Evolutionary conservation across 768 basidiomycete genomes (phyloP).

Genomic region (Tephrocybe sp.): DNA sequence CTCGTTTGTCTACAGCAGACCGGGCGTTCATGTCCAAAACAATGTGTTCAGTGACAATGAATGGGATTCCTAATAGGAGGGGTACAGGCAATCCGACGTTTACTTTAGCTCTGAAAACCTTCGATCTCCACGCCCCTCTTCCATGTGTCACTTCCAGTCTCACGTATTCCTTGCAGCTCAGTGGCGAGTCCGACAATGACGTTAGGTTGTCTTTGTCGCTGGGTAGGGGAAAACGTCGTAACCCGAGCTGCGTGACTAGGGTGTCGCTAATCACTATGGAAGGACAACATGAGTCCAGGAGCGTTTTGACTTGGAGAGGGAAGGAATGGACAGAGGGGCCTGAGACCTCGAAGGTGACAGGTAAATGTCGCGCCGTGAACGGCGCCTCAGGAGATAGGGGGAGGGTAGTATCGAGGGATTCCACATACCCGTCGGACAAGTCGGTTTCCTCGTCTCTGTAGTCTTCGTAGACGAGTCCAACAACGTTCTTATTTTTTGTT

Average conservation of each 20-base stretch:
- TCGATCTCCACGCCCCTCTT: conserved; percentile 19
- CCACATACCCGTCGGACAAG: no score
- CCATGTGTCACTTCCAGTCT: conserved; percentile 12
- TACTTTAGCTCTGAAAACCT: conserved; percentile 18
- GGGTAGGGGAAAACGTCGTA: conserved; percentile 14
- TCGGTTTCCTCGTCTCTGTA: background rate
- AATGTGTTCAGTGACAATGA: conserved; percentile 16
- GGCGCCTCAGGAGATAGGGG: no score
- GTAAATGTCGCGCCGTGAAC: no score
- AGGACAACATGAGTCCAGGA: conserved; percentile 21
- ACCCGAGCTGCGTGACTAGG: conserved; percentile 12
- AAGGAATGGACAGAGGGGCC: conserved; percentile 7
- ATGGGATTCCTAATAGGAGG: conserved; percentile 24
- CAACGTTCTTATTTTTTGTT: background rate
- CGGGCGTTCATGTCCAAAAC: conserved; percentile 15
- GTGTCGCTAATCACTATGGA: conserved; percentile 20
- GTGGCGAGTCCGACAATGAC: conserved; percentile 11
- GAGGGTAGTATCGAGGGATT: no score
- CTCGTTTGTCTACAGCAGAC: conserved; percentile 15
- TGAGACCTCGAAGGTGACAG: no score
- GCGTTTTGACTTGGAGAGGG: conserved; percentile 4
- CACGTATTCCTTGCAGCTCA: conserved; percentile 19
- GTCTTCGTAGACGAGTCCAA: background rate
- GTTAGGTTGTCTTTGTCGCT: conserved; percentile 17
- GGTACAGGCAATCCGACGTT: no score